These are phyloP conservation scores for Sugiyamaella americana DNA, from an alignment of 805 yeast species.

Conservation along the genomic window DNA sequence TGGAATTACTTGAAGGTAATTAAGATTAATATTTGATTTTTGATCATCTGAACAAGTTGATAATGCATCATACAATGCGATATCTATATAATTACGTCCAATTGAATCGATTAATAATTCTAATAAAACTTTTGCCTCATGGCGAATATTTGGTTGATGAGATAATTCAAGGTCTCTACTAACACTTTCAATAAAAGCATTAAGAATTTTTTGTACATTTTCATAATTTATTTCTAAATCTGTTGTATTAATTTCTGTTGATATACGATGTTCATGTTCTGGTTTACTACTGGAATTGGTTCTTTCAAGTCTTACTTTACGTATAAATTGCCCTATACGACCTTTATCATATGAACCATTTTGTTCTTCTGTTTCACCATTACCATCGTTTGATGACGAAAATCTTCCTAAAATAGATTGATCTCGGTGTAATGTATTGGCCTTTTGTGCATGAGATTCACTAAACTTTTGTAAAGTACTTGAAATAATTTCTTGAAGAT, in stretches of 20 bases:
- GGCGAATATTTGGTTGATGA: conserved; percentile 48
- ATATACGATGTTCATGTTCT: neutral
- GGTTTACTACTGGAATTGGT: conserved; percentile 5
- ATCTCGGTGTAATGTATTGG: conserved; percentile 31
- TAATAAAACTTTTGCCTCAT: conserved; percentile 57
- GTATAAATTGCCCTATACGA: conserved; percentile 29
- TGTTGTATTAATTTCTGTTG: conserved; percentile 12
- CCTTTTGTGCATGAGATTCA: conserved; percentile 33
- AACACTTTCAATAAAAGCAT: conserved; percentile 68
- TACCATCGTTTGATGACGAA: conserved; percentile 12
- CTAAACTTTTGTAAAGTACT: conserved; percentile 43
- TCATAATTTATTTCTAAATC: conserved; percentile 34
- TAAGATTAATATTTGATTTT: conserved; percentile 36
- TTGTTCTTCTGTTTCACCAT: neutral
- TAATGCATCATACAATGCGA: conserved; percentile 62
- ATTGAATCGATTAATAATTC: conserved; percentile 62
- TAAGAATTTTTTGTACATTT: conserved; percentile 57
- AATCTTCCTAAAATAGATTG: conserved; percentile 22
- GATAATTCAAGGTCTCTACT: conserved; percentile 70
- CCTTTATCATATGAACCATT: conserved; percentile 25
- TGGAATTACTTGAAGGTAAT: conserved; percentile 45
- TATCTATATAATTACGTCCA: conserved; percentile 68
- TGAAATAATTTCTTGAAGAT: conserved; percentile 43
- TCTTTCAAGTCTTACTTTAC: conserved; percentile 15
- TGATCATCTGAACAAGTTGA: conserved; percentile 32